Evolutionary conservation across 192 early-diverging fungal species (phyloP).

Genomic region (Kappamyces sp.): DNA sequence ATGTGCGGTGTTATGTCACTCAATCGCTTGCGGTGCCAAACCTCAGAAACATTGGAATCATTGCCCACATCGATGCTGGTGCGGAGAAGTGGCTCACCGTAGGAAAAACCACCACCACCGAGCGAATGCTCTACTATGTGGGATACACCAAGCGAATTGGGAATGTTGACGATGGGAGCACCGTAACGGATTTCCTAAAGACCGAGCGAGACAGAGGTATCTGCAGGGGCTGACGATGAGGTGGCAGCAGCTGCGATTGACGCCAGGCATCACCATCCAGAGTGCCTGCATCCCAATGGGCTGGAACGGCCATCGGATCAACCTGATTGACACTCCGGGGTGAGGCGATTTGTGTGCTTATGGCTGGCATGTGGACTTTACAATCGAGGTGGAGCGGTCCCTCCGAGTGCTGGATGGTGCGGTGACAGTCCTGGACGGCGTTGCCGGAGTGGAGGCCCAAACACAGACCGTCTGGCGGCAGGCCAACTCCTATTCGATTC

Average conservation of each 20-base stretch:
- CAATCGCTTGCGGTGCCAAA: not conserved
- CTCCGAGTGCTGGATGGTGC: constrained; percentile 92
- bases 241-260: too few relatives aligned
- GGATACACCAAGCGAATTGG: constrained; percentile 84
- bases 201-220: constrained; percentile 79
- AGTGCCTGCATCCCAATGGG: constrained; percentile 85
- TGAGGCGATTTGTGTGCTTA: too few relatives aligned
- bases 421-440: constrained; percentile 87
- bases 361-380: constrained; percentile 79
- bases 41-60: constrained; percentile 86
- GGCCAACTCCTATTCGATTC: constrained; percentile 65
- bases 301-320: constrained; percentile 65
- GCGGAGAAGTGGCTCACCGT: too few relatives aligned
- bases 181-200: constrained; percentile 88
- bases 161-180: constrained; percentile 88
- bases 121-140: constrained; percentile 94
- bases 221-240: too few relatives aligned
- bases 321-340: constrained; percentile 94
- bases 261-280: constrained; percentile 71
- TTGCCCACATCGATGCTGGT: constrained; percentile 96
- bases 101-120: constrained; percentile 84
- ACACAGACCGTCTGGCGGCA: constrained; percentile 93
- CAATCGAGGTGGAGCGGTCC: constrained; percentile 88
- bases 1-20: too few relatives aligned
- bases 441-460: constrained; percentile 95